Evolutionary conservation across 1,284 basidiomycete species (phyloP).

Genomic region (Apiotrichum montevideense): DNA sequence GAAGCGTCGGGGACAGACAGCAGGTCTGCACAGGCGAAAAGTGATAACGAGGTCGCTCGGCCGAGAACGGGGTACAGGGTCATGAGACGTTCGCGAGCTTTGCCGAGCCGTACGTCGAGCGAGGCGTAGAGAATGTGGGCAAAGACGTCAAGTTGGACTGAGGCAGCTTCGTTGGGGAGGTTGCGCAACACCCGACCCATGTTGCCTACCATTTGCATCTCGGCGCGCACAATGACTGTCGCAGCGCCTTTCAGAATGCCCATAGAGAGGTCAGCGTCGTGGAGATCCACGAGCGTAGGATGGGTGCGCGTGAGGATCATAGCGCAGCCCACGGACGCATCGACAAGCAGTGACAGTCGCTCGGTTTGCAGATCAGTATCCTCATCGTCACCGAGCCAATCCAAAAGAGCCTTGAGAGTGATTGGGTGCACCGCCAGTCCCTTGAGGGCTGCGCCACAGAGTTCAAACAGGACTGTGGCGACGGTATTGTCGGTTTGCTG

Average conservation of each 20-base stretch:
- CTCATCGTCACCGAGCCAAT: constrained; percentile 7
- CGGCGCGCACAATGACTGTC: constrained; percentile 24
- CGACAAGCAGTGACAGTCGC: constrained; percentile 9
- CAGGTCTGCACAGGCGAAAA: constrained; percentile 30
- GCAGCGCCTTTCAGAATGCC: constrained; percentile 19
- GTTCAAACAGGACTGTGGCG: constrained; percentile 25
- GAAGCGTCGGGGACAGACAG: constrained; percentile 24
- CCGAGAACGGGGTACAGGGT: constrained; percentile 33
- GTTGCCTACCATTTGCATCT: constrained; percentile 18
- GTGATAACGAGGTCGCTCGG: constrained; percentile 23
- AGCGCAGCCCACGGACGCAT: constrained; percentile 23
- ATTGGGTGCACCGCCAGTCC: constrained; percentile 19
- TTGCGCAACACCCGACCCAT: constrained; percentile 14
- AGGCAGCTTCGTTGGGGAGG: constrained; percentile 18
- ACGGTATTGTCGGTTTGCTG: constrained; percentile 24
- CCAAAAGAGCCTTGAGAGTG: constrained; percentile 25
- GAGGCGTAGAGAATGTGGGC: constrained; percentile 29
- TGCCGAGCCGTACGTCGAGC: constrained; percentile 12
- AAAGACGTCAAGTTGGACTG: constrained; percentile 25
- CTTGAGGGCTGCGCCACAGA: constrained; percentile 19
- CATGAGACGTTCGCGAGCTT: constrained; percentile 14
- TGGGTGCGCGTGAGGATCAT: constrained; percentile 27
- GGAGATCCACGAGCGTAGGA: constrained; percentile 9
- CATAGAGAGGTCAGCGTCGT: constrained; percentile 17
- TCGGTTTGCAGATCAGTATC: neutral